Base-by-base conservation (phyloP, 306 rosid species). In the Glycine latifolia region DNA sequence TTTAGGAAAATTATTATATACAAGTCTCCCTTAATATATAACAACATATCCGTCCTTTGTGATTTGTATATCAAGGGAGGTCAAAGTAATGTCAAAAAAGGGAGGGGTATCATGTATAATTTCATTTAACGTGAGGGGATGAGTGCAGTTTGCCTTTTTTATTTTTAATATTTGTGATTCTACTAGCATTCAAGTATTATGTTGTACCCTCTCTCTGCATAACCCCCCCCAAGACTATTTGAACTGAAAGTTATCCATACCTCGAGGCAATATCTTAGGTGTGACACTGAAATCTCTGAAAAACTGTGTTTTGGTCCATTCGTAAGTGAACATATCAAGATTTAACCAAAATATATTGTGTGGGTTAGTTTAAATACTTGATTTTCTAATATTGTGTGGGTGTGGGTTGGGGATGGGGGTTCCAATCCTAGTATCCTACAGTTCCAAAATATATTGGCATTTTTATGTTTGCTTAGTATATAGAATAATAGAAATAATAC, bases 401-500 rank as follows among this genome's bases (percentile, higher is more conserved):
- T 10, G 8, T 58, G 55, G 15, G 6, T 20, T 58, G 10, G 39
- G 5, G 8, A 37, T 0, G 0, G 13, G 65, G 39, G 55, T 53
- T 8, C 6, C 1, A 56, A 54, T 26, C 31, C 31, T 26, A 26
- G 31, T 26, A 26, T 26, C 31, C 2, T 26, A 26, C 47, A 12
- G 70, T 52, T 31, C 59, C 52, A 26, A 71, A 66, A 52, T 41
- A 78, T 54, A 44, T 13, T 13, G 63, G 20, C 65, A 71, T 84
- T 55, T 14, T 10, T 56, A 74, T 74, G 53, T 50, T 76, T 68
- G 39, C 62, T 71, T 70, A 35, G 63, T 74, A 39, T 16, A 17
- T 67, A 81, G 50, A 10, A 76, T 26, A 26, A 26, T 2, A 26
- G 31, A 26, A 26, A 26, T 26, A 26, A 26, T 26, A 26, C 10